Conservation (phyloP, 139 green algal species). For the Edaphochlamys debaryana region DNA sequence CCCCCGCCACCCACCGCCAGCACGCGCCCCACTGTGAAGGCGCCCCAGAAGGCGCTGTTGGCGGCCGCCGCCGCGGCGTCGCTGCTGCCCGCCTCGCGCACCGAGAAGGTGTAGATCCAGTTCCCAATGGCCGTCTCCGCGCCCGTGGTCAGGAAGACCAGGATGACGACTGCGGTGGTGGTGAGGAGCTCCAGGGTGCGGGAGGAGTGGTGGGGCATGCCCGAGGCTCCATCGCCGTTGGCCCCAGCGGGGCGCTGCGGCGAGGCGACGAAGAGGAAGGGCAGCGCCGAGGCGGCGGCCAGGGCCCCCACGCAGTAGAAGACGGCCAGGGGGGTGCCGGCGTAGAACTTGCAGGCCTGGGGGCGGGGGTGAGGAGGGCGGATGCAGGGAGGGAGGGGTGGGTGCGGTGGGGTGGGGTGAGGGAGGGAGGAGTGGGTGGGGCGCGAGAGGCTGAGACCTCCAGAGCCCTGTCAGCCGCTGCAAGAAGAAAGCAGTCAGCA, state of each 20-base stretch:
- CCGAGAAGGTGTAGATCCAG: conserved; percentile 53
- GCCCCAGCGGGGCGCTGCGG: conserved; percentile 14
- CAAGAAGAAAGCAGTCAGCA: no score
- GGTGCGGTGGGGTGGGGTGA: no score
- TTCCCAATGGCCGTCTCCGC: conserved; percentile 61
- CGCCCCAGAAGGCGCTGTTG: conserved; percentile 55
- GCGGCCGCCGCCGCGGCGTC: conserved; percentile 44
- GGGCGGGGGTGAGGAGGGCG: not conserved
- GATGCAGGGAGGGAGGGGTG: no score
- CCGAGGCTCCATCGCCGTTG: not conserved
- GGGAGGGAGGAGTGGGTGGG: no score
- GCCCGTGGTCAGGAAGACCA: conserved; percentile 59
- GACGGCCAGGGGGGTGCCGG: conserved; percentile 38
- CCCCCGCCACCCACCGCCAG: conserved; percentile 41
- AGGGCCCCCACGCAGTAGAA: conserved; percentile 45
- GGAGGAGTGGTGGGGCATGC: conserved; percentile 24
- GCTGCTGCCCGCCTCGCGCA: conserved; percentile 23
- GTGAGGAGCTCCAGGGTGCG: conserved; percentile 20
- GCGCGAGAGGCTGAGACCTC: no score
- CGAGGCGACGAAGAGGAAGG: conserved; percentile 59
- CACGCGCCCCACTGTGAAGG: conserved; percentile 54
- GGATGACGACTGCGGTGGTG: conserved; percentile 35
- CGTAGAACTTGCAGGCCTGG: conserved; percentile 44
- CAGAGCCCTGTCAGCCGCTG: no score
- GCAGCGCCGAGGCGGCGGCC: conserved; percentile 34